Percentiles rank a stretch among this genome's conserved stretches.
Evolutionary conservation across 192 early-diverging fungal species (phyloP).

Genomic region (Backusella westeae): DNA sequence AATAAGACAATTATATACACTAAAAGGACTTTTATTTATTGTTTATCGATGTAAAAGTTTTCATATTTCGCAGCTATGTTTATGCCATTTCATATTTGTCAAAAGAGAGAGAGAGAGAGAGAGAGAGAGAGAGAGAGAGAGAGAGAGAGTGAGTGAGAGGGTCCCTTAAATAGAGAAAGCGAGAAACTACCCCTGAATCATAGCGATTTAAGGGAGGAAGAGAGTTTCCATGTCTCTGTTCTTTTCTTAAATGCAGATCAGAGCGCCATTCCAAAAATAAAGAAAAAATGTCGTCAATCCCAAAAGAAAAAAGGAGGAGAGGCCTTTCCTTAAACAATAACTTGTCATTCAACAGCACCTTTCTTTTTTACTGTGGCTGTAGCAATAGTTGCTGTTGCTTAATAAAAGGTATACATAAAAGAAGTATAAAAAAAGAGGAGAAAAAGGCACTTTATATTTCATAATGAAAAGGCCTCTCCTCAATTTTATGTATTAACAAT

Average conservation of each 20-base stretch:
- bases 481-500: neutral
- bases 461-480: neutral
- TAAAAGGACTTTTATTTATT: neutral
- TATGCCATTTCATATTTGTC: neutral
- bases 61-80: neutral
- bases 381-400: neutral
- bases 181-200: neutral
- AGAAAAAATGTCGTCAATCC: neutral
- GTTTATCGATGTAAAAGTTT: neutral
- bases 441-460: neutral
- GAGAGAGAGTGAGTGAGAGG: neutral
- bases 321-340: neutral
- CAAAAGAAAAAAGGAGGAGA: neutral
- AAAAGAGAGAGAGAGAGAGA: neutral
- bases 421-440: neutral
- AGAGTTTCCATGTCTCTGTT: neutral
- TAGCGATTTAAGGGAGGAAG: neutral
- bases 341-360: neutral
- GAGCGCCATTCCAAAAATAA: neutral
- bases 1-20: neutral
- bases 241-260: slow-evolving; percentile 8
- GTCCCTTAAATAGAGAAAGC: neutral
- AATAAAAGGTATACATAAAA: neutral
- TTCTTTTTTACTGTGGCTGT: neutral
- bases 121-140: neutral